These are phyloP conservation scores for Dendryphion nanum DNA, from an alignment of 2,329 filamentous ascomycete species.

Conservation along the genomic window DNA sequence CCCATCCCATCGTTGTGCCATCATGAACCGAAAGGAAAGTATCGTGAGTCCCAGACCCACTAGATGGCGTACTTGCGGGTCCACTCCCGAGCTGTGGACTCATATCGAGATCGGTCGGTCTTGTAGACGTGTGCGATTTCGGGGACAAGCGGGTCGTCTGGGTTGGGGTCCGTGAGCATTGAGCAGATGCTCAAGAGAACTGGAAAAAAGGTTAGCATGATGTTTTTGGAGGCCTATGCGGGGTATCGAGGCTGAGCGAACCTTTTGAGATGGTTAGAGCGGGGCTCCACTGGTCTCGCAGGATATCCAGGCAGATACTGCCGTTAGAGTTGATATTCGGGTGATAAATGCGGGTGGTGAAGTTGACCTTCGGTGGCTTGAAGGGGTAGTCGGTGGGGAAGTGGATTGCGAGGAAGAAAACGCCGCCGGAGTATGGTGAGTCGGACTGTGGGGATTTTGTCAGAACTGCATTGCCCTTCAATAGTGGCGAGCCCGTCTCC, in stretches of 20 bases:
- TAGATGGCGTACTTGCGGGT: constrained; percentile 98
- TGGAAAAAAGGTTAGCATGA: constrained; percentile 41
- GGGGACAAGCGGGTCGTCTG: constrained; percentile 95
- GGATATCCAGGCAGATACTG: constrained; percentile 97
- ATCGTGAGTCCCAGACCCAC: too few relatives aligned
- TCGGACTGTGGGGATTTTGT: too few relatives aligned
- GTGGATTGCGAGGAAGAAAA: constrained; percentile 98
- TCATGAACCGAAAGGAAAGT: too few relatives aligned
- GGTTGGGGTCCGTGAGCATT: constrained; percentile 99
- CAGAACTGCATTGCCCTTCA: too few relatives aligned
- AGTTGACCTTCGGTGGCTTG: constrained; percentile 99
- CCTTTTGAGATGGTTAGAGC: constrained; percentile 98
- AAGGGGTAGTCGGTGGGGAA: constrained; percentile 99
- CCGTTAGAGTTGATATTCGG: constrained; percentile 99
- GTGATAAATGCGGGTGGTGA: constrained; percentile 99
- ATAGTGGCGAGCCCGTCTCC: too few relatives aligned
- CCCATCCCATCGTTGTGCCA: too few relatives aligned
- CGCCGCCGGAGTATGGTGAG: constrained; percentile 95
- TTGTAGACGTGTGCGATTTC: constrained; percentile 99
- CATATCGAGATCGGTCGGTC: constrained; percentile 93
- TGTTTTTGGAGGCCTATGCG: neutral
- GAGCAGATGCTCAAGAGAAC: constrained; percentile 98
- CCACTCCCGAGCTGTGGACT: constrained; percentile 96
- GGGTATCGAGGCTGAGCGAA: constrained; percentile 49
- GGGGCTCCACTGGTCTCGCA: constrained; percentile 98